phyloP scores from a whole-genome alignment of 2,329 filamentous ascomycete species.

The Nigrograna mackinnonii region DNA sequence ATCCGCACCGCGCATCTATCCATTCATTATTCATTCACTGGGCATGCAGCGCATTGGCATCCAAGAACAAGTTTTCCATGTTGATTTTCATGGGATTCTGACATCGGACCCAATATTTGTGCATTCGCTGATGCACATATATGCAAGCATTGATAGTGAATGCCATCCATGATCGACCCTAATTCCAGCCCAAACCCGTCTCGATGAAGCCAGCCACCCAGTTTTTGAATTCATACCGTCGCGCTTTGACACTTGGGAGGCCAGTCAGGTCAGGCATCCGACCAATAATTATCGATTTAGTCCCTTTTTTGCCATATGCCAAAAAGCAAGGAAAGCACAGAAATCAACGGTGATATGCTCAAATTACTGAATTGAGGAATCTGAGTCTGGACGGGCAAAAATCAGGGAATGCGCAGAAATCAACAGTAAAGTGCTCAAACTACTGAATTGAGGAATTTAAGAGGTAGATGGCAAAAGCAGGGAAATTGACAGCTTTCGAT shows the following conservation, averaged over 20 bases:
- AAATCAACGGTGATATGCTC: too few species aligned
- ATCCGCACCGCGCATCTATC: too few species aligned
- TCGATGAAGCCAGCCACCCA: not conserved
- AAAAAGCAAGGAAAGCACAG: too few species aligned
- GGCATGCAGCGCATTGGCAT: too few species aligned
- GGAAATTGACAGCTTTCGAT: not conserved
- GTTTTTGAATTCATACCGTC: not conserved
- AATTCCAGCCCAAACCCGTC: too few species aligned
- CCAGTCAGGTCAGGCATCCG: not conserved
- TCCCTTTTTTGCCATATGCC: not conserved
- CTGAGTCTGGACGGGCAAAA: not conserved
- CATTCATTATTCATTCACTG: too few species aligned
- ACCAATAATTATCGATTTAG: not conserved
- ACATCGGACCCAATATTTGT: too few species aligned
- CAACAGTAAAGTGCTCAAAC: conserved; percentile 1
- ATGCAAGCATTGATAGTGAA: too few species aligned
- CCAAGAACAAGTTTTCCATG: too few species aligned
- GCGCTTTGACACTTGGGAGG: not conserved
- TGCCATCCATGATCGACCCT: too few species aligned
- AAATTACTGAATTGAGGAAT: not conserved
- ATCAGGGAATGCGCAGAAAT: not conserved
- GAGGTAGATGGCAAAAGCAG: not conserved
- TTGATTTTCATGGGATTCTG: too few species aligned
- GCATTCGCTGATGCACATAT: too few species aligned
- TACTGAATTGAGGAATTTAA: not conserved